These are phyloP conservation scores for Amanita rimosa DNA, from an alignment of 768 basidiomycete species.

Conservation along the genomic window DNA sequence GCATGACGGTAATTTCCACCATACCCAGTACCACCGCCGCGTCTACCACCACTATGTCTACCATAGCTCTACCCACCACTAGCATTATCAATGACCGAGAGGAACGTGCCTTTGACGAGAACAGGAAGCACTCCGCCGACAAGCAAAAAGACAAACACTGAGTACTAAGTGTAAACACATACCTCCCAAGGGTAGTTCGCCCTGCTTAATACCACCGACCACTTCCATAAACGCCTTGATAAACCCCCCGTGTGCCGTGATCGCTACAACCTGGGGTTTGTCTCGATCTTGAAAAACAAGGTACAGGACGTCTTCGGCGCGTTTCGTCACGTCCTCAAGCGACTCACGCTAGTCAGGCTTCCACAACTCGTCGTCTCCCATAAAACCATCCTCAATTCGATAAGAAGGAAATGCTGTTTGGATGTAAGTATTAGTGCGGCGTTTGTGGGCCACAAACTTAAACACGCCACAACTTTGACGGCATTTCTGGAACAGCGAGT, in stretches of 20 bases:
- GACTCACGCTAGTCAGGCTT: slow-evolving; percentile 41
- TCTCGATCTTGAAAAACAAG: slow-evolving; percentile 36
- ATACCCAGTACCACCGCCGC: too few species aligned
- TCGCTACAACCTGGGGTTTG: slow-evolving; percentile 40
- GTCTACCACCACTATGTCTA: too few species aligned
- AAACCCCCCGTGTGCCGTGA: slow-evolving; percentile 57
- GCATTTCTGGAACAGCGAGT: slow-evolving; percentile 32
- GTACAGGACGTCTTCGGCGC: slow-evolving; percentile 43
- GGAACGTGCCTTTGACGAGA: slow-evolving; percentile 11
- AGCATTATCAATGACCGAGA: too few species aligned
- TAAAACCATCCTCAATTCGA: slow-evolving; percentile 43
- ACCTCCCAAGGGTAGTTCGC: slow-evolving; percentile 52
- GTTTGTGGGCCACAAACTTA: slow-evolving; percentile 59
- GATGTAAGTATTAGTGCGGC: slow-evolving; percentile 40
- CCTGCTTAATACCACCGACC: slow-evolving; percentile 29
- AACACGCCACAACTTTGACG: slow-evolving; percentile 59
- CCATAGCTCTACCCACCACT: too few species aligned
- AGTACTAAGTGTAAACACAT: too few species aligned
- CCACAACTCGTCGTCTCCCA: slow-evolving; percentile 63
- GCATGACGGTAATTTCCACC: too few species aligned
- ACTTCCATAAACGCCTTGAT: slow-evolving; percentile 43
- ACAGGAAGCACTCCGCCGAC: slow-evolving; percentile 19
- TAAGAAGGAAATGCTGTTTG: slow-evolving; percentile 36
- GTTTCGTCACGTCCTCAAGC: slow-evolving; percentile 27
- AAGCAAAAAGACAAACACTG: not conserved